phyloP scores from a whole-genome alignment of 495 filamentous ascomycete genomes.

The Aspergillus steynii region DNA sequence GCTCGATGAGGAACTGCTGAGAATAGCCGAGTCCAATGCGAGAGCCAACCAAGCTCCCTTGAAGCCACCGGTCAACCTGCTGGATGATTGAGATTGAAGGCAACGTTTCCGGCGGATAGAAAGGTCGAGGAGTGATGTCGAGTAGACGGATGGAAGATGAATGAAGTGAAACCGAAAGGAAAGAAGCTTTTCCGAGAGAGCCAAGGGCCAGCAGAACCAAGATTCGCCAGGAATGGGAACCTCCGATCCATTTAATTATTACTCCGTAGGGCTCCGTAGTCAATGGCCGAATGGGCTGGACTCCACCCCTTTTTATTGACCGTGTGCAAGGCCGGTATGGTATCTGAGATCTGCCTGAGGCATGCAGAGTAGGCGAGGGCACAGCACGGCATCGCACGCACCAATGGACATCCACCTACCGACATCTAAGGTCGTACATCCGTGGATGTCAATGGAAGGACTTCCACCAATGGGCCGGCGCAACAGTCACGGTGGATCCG shows the following conservation, averaged over 20 bases:
- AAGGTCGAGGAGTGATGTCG: background rate
- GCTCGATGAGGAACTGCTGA: slow-evolving; percentile 22
- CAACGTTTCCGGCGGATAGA: background rate
- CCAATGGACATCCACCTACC: too few relatives aligned
- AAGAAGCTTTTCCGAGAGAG: background rate
- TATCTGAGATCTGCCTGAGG: too few relatives aligned
- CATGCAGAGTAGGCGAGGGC: too few relatives aligned
- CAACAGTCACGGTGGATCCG: background rate
- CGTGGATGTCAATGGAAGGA: too few relatives aligned
- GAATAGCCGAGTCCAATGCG: slow-evolving; percentile 7
- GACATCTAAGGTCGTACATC: too few relatives aligned
- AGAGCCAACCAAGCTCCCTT: background rate
- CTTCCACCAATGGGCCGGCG: too few relatives aligned
- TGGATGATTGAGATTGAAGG: background rate
- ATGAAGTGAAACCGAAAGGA: background rate
- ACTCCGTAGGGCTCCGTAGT: background rate
- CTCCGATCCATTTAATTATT: background rate
- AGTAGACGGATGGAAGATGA: background rate
- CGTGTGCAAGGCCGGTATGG: too few relatives aligned
- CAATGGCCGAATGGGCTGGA: too few relatives aligned
- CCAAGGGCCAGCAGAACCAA: background rate
- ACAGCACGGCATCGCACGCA: too few relatives aligned
- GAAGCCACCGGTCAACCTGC: slow-evolving; percentile 2
- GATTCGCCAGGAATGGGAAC: too few relatives aligned
- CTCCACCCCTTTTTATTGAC: too few relatives aligned